Base-by-base conservation (phyloP, 2,329 filamentous ascomycete species). In the Aspergillus sp. region DNA sequence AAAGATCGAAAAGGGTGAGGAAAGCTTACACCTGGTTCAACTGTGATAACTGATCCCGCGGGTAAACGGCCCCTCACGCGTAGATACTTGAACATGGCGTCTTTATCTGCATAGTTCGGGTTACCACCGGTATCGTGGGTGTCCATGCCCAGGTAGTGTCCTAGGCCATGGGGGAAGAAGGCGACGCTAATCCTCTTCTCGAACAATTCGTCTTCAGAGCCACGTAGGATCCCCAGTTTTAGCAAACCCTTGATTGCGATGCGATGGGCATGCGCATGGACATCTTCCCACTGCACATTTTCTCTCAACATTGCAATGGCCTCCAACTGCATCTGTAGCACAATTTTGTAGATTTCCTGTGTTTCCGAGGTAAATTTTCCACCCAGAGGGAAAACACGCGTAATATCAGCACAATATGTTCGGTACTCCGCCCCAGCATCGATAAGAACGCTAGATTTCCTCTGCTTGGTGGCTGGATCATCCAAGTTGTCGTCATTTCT, bases 71-170 rank as follows among this genome's bases (percentile, higher is more conserved):
- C 89, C 56, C 95, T 82, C 41, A 96, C 88, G 48, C 95, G 84
- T 62, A 99, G 80, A 72, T 97, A 98, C 56, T 87, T 84, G 79
- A 97, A 98, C 84, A 97, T 87, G 38, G 85, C 81, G 74, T 99
- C 93, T 61, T 84, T 80, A 72, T 99, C 95, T 8, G 82, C 81
- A 69, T 91, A 91, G 76, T 93, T 89, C 38, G 90, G 82, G 73
- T 92, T 88, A 21, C 91, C 91, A 62, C 90, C 90, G 0, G 88
- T 90, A 71, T 97, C 93, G 74, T 97, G 93, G 2, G 92, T 96
- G 74, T 97, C 93, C 84, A 97, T 89, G 63, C 93, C 93, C 9
- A 97, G 81, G 74, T 96, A 94, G 76, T 97, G 93, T 0, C 93
- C 93, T 1, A 97, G 80, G 0, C 93, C 93, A 74, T 97, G 93